These are phyloP conservation scores for Mycogone perniciosa DNA, from an alignment of 2,329 filamentous ascomycete species.

Conservation along the genomic window DNA sequence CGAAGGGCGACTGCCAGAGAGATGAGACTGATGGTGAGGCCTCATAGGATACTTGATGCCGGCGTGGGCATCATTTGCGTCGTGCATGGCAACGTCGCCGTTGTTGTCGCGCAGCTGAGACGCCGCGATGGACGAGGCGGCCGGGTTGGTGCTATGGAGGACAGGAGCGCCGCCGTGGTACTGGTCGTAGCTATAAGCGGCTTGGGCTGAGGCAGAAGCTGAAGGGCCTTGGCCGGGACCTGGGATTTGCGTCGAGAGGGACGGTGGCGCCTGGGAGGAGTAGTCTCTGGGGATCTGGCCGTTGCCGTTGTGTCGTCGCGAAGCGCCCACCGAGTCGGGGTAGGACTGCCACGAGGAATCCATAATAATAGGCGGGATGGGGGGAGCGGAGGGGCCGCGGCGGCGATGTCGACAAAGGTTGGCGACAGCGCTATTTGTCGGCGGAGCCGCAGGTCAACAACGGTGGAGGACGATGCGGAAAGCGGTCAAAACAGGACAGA, in stretches of 20 bases:
- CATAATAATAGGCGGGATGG: conserved; percentile 30
- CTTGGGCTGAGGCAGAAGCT: conserved; percentile 21
- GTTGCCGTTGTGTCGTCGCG: conserved; percentile 57
- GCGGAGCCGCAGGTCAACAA: neutral
- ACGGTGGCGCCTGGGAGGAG: conserved; percentile 29
- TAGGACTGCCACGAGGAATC: conserved; percentile 61
- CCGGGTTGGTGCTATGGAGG: conserved; percentile 43
- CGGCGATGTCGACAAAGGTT: neutral
- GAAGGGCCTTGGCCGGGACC: neutral
- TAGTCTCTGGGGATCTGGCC: conserved; percentile 44
- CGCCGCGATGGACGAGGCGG: conserved; percentile 50
- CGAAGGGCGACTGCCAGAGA: conserved; percentile 44
- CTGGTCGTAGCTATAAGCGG: conserved; percentile 4
- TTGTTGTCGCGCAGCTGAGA: conserved; percentile 63
- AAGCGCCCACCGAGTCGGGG: conserved; percentile 55
- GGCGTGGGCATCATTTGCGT: conserved; percentile 74
- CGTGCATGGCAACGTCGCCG: conserved; percentile 79
- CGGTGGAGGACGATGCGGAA: neutral
- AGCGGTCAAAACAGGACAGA: neutral
- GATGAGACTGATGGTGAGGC: conserved; percentile 69
- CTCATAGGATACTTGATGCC: conserved; percentile 81
- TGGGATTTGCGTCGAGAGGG: conserved; percentile 1
- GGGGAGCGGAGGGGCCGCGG: conserved; percentile 14
- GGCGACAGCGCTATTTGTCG: neutral
- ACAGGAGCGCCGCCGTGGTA: conserved; percentile 36